These are phyloP conservation scores for Hanseniaspora thailandica DNA, from an alignment of 805 yeast genomes.

Conservation along the genomic window DNA sequence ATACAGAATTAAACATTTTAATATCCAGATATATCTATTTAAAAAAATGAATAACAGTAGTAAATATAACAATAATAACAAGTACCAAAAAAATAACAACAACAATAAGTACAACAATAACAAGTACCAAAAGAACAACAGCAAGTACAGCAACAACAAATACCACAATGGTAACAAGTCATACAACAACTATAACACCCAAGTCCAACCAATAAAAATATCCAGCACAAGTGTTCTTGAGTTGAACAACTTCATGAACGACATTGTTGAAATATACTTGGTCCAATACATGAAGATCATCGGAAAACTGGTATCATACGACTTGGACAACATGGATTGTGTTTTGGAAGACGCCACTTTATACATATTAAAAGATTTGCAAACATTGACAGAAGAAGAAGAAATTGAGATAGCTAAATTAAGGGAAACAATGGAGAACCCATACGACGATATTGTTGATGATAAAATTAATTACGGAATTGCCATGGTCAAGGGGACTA, in stretches of 20 bases:
- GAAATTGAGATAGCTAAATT: slow-evolving; percentile 56
- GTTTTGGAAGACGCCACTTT: slow-evolving; percentile 65
- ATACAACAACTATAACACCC: slow-evolving; percentile 15
- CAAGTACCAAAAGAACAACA: slow-evolving; percentile 18
- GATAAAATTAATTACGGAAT: slow-evolving; percentile 8
- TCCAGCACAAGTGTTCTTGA: slow-evolving; percentile 84
- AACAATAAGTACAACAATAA: no score
- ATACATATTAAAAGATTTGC: slow-evolving; percentile 22
- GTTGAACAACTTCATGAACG: slow-evolving; percentile 62
- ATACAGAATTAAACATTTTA: no score
- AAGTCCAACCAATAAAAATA: slow-evolving; percentile 41
- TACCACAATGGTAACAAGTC: slow-evolving; percentile 18
- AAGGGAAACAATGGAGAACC: slow-evolving; percentile 56
- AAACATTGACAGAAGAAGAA: slow-evolving; percentile 7
- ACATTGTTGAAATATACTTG: slow-evolving; percentile 62
- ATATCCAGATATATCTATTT: no score
- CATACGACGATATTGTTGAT: slow-evolving; percentile 35
- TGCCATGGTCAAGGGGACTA: slow-evolving; percentile 74
- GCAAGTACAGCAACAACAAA: slow-evolving; percentile 18
- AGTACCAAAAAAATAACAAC: slow-evolving; percentile 1
- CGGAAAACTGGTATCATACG: slow-evolving; percentile 75
- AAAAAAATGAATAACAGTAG: slow-evolving; percentile 5
- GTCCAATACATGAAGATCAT: slow-evolving; percentile 76
- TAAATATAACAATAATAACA: slow-evolving; percentile 13
- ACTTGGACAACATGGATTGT: slow-evolving; percentile 59